A percentile compares a stretch with the other conserved stretches of the same genome.
Conservation (phyloP, 202 grass and related monocot species). For the Sporobolus alterniflorus region DNA sequence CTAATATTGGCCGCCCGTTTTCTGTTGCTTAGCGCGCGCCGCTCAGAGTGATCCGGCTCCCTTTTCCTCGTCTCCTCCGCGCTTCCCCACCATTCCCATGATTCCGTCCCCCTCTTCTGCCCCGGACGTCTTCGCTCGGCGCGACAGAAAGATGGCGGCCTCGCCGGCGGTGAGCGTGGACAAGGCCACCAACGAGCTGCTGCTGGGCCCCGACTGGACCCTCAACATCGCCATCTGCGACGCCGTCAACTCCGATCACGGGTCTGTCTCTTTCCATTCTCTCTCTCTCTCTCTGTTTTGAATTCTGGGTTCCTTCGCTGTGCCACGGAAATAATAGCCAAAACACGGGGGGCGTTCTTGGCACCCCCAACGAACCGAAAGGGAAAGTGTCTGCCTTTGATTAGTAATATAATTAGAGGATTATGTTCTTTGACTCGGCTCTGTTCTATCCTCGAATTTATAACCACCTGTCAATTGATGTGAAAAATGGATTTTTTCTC, state of each 20-base stretch:
- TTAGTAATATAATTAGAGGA: not conserved
- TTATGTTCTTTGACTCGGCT: not conserved
- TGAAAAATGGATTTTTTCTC: not conserved
- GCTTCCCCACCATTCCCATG: not conserved
- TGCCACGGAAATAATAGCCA: not conserved
- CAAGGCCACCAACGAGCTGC: conserved; percentile 91
- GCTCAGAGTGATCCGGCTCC: conserved; percentile 1
- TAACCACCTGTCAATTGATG: not conserved
- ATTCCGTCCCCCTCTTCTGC: not conserved
- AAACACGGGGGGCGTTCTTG: not conserved
- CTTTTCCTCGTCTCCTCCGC: not conserved
- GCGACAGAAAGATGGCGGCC: conserved; percentile 23
- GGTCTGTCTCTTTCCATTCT: conserved; percentile 29
- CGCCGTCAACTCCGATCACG: conserved; percentile 70
- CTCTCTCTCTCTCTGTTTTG: not conserved
- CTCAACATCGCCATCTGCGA: conserved; percentile 97
- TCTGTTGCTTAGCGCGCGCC: conserved; percentile 20
- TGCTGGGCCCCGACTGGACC: conserved; percentile 84
- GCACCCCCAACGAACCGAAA: not conserved
- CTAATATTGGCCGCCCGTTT: conserved; percentile 28
- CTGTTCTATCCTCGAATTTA: not conserved
- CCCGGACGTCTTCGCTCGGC: not conserved
- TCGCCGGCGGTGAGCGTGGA: conserved; percentile 68
- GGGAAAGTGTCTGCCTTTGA: not conserved
- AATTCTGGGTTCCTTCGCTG: conserved; percentile 25